These are phyloP conservation scores for Leptographium lundbergii DNA, from an alignment of 2,329 filamentous ascomycete species.

Conservation along the genomic window DNA sequence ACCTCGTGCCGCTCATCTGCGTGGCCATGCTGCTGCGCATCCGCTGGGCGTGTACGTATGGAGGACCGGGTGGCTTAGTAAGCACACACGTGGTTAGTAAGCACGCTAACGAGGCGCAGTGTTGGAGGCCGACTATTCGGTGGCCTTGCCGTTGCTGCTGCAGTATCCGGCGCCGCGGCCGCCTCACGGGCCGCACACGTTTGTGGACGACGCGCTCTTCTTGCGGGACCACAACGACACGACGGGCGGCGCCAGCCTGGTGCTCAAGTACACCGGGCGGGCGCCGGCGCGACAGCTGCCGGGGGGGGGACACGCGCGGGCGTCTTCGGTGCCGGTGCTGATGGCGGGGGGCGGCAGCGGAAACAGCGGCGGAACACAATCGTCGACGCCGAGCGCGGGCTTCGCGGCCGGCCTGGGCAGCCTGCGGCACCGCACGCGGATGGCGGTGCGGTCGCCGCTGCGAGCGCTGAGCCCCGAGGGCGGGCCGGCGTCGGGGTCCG, in stretches of 20 bases:
- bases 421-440: constrained; percentile 27
- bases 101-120: constrained; percentile 34
- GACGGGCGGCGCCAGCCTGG: constrained; percentile 50
- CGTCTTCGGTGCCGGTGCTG: background rate
- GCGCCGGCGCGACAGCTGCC: constrained; percentile 11
- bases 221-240: constrained; percentile 51
- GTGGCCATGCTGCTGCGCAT: constrained; percentile 88
- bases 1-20: constrained; percentile 81
- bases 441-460: constrained; percentile 30
- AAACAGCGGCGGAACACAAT: constrained; percentile 8
- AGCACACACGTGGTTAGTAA: background rate
- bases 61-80: too few relatives aligned
- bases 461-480: background rate
- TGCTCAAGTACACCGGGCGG: constrained; percentile 57
- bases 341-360: background rate
- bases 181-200: constrained; percentile 57
- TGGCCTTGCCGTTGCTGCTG: constrained; percentile 67
- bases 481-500: constrained; percentile 27
- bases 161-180: constrained; percentile 62
- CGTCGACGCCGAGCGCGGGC: constrained; percentile 8
- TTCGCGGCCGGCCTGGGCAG: constrained; percentile 16
- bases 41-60: constrained; percentile 60
- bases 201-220: constrained; percentile 77
- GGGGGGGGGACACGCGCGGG: too few relatives aligned
- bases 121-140: constrained; percentile 76